Evolutionary conservation across 768 basidiomycete species (phyloP).

Genomic region (Lactarius indigo): DNA sequence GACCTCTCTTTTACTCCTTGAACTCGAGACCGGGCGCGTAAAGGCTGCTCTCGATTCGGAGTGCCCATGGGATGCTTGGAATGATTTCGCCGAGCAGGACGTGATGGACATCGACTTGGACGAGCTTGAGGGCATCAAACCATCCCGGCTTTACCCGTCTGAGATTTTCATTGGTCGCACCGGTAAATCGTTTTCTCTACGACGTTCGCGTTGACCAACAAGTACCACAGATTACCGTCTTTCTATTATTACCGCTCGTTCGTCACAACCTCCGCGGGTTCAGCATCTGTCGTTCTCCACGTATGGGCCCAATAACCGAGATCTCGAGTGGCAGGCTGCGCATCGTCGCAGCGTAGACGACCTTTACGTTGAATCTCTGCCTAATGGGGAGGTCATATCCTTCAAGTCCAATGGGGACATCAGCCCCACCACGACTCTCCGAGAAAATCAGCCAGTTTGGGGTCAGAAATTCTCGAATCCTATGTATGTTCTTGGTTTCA

Average conservation of each 20-base stretch:
- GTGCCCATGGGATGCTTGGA: conserved; percentile 72
- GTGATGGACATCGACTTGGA: conserved; percentile 50
- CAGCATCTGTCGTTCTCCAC: conserved; percentile 89
- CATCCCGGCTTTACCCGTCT: conserved; percentile 33
- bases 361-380: conserved; percentile 74
- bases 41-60: conserved; percentile 72
- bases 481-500: conserved; percentile 46
- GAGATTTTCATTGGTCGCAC: conserved; percentile 66
- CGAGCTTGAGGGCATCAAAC: conserved; percentile 52
- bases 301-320: conserved; percentile 90
- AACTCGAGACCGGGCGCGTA: conserved; percentile 76
- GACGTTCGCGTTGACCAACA: background rate
- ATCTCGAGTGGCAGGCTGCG: conserved; percentile 62
- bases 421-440: conserved; percentile 30
- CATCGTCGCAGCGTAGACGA: conserved; percentile 79
- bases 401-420: conserved; percentile 49
- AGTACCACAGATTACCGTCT: conserved; percentile 74
- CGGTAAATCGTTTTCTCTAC: conserved; percentile 39
- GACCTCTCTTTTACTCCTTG: conserved; percentile 71
- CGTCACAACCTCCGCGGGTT: conserved; percentile 42
- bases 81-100: conserved; percentile 45
- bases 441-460: conserved; percentile 52
- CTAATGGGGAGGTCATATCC: conserved; percentile 74
- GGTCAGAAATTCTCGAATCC: conserved; percentile 56
- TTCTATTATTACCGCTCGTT: conserved; percentile 70